A percentile compares a stretch with the other conserved stretches of the same genome.
These are phyloP conservation scores for Penicillium freii DNA, from an alignment of 2,329 filamentous ascomycete species.

Conservation along the genomic window DNA sequence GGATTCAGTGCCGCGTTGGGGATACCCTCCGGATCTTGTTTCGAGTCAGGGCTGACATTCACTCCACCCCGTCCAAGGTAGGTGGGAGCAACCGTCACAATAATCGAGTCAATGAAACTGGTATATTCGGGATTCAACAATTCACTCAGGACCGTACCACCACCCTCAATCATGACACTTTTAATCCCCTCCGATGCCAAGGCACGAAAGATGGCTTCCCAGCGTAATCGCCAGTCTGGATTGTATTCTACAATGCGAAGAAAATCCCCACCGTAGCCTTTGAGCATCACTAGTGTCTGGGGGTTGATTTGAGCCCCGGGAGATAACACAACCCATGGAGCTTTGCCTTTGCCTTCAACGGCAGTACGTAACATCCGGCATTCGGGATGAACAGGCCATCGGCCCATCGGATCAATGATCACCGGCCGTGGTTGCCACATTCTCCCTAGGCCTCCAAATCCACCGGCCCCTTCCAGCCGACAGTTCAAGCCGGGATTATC, in stretches of 20 bases:
- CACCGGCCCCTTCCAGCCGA: slow-evolving; percentile 62
- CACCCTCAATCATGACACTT: slow-evolving; percentile 92
- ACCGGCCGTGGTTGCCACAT: slow-evolving; percentile 73
- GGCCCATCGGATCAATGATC: slow-evolving; percentile 73
- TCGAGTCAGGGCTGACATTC: slow-evolving; percentile 67
- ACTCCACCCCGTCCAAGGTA: slow-evolving; percentile 87
- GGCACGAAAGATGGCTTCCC: slow-evolving; percentile 62
- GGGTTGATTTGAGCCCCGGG: slow-evolving; percentile 46
- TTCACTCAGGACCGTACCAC: slow-evolving; percentile 76
- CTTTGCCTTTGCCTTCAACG: slow-evolving; percentile 63
- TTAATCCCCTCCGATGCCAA: slow-evolving; percentile 60
- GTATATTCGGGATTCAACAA: slow-evolving; percentile 64
- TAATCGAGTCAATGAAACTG: slow-evolving; percentile 69
- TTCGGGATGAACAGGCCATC: slow-evolving; percentile 63
- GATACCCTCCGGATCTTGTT: slow-evolving; percentile 50
- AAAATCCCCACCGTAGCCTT: slow-evolving; percentile 49
- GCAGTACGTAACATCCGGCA: slow-evolving; percentile 68
- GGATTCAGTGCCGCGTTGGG: slow-evolving; percentile 64
- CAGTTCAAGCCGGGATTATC: slow-evolving; percentile 87
- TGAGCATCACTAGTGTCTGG: slow-evolving; percentile 46
- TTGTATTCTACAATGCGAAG: slow-evolving; percentile 41
- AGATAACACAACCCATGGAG: slow-evolving; percentile 68
- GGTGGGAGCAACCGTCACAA: slow-evolving; percentile 84
- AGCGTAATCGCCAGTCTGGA: slow-evolving; percentile 54
- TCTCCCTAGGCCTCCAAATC: slow-evolving; percentile 53